Evolutionary conservation across 2,329 filamentous ascomycete genomes (phyloP), one percentile per base, ranked within the genome.

Genomic region (Pleomassaria siparia): DNA sequence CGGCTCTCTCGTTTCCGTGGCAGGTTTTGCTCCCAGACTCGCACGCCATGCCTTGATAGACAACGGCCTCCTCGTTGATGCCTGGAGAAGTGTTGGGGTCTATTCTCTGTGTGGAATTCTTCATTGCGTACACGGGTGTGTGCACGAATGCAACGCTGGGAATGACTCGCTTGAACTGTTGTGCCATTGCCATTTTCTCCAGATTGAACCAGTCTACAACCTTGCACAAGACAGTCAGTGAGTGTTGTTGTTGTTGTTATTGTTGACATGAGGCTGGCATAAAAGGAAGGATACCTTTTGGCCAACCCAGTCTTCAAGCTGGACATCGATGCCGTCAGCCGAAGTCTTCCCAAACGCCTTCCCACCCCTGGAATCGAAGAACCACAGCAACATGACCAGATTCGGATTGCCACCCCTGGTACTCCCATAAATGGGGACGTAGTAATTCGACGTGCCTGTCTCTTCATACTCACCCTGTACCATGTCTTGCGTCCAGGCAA

Each of bases 361-460:
- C 2, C 64, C 66, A 39, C 62, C 63, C 35, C 56, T 64, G 47
- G 62, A 66, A 59, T 89, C 87, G 57, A 90, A 88, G 70, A 89
- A 89, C 84, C 85, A 90, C 1, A 90, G 72, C 0, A 89, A 55
- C 6, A 81, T 78, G 45, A 48, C 76, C 5, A 67, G 50, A 2
- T 47, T 33, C 7, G 52, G 45, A 12, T 46, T 48, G 6, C 45
- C 33, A 73, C 79, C 62, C 7, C 35, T 13, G 2, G 28, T 44
- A 15, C 57, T 59, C n/a, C 51, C 54, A 56, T 78, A 81, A 2
- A 84, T 66, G 0, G 74, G 74, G 6, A 83, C 56, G 47, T 77
- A 81, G 60, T 82, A 83, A 53, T 83, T 84, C 9, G 76, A 77
- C 18, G 58, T 56, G 4, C 67, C 66, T 1, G 66, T 50, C 15